Evolutionary conservation across 2,329 filamentous ascomycete species (phyloP).

Genomic region (Beauveria rudraprayagi): DNA sequence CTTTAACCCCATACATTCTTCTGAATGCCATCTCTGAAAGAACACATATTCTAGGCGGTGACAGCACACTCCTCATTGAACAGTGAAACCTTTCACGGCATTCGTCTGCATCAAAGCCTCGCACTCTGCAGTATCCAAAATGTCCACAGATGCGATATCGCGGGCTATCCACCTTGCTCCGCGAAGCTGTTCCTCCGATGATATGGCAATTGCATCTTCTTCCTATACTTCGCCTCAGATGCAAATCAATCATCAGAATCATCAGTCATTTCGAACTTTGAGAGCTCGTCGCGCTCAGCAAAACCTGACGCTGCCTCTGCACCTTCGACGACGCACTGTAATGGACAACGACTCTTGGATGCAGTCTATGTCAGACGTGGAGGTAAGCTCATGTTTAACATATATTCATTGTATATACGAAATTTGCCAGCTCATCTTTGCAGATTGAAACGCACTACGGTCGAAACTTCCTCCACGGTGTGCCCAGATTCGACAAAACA

Average conservation of each 20-base stretch:
- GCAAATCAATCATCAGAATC: not conserved
- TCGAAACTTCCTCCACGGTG: not conserved
- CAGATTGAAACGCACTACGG: not conserved
- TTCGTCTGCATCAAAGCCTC: not conserved
- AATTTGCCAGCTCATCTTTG: not conserved
- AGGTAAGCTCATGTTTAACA: conserved; percentile 8
- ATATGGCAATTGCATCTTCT: not conserved
- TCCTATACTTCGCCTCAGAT: not conserved
- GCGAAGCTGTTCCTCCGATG: not conserved
- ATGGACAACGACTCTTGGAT: conserved; percentile 13
- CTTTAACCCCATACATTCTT: not conserved
- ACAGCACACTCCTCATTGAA: not conserved
- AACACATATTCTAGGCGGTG: not conserved
- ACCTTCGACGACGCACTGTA: not conserved
- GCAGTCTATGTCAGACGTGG: conserved; percentile 15
- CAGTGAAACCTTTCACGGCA: not conserved
- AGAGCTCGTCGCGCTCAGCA: conserved; percentile 15
- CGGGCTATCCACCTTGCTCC: not conserved
- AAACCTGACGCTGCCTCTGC: not conserved
- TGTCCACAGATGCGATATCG: not conserved
- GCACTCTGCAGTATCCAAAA: not conserved
- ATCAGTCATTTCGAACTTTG: conserved; percentile 1
- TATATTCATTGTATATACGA: not conserved
- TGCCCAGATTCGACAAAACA: not conserved
- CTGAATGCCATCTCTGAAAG: not conserved